Evolutionary conservation across 2,329 filamentous ascomycete species (phyloP).

Genomic region (Pseudomassariella vexata): DNA sequence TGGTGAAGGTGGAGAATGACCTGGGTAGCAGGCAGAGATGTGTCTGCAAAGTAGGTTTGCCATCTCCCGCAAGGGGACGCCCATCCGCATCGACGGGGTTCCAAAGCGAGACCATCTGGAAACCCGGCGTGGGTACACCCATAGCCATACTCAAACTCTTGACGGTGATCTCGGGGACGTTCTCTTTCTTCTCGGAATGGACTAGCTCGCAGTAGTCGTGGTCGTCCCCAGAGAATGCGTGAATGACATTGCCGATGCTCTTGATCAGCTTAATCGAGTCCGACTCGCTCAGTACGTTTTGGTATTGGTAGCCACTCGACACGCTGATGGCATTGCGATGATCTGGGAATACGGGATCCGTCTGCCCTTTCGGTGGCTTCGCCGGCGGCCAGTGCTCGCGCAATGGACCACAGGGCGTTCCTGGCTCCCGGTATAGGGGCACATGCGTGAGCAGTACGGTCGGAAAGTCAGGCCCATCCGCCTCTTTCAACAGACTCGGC

Average conservation of each 20-base stretch:
- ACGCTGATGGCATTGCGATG: slow-evolving; percentile 75
- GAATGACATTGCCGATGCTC: slow-evolving; percentile 73
- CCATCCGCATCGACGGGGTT: slow-evolving; percentile 71
- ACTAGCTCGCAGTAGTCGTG: slow-evolving; percentile 94
- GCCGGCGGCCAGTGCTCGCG: slow-evolving; percentile 79
- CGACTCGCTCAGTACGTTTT: slow-evolving; percentile 78
- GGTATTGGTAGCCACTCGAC: slow-evolving; percentile 83
- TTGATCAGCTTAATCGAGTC: slow-evolving; percentile 72
- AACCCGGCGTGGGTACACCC: slow-evolving; percentile 83
- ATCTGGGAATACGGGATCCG: slow-evolving; percentile 49
- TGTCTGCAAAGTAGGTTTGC: slow-evolving; percentile 66
- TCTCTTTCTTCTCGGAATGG: slow-evolving; percentile 64
- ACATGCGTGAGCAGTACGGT: slow-evolving; percentile 89
- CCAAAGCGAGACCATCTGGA: slow-evolving; percentile 84
- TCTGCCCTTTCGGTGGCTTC: slow-evolving; percentile 54
- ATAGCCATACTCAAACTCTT: slow-evolving; percentile 96
- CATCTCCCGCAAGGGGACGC: slow-evolving; percentile 36
- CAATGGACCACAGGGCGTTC: slow-evolving; percentile 80
- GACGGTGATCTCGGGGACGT: slow-evolving; percentile 79
- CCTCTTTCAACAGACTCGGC: slow-evolving; percentile 33
- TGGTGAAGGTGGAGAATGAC: slow-evolving; percentile 77
- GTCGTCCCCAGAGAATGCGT: slow-evolving; percentile 93
- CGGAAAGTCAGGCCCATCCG: slow-evolving; percentile 60
- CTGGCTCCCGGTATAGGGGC: slow-evolving; percentile 74
- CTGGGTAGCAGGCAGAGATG: slow-evolving; percentile 88